Base-by-base conservation (phyloP, 257 asterid species). In the Solanum habrochaites region DNA sequence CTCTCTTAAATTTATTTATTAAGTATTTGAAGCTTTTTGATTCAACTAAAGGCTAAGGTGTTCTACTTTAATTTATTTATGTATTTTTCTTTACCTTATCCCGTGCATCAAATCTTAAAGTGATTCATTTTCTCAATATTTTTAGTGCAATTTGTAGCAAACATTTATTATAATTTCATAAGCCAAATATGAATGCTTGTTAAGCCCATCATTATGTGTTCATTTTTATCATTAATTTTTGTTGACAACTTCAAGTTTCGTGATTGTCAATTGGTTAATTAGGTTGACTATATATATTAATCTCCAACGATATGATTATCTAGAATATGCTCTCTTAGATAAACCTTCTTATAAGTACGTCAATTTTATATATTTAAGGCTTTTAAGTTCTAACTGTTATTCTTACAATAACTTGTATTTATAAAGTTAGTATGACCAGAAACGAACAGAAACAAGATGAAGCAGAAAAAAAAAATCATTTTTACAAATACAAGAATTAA, bases 71-170 rank as follows among this genome's bases (percentile, higher is more conserved):
- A n/a, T 64, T 64, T 64, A 3, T 49, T 40, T 45, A 21, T 29
- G 60, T 72, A 86, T 80, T 80, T 72, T 82, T 80, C 27, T 40
- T 85, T 47, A 47, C 27, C 29, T 80, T 80, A 80, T 80, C 29
- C 42, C 43, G 74, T 58, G 88, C 23, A 89, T 86, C 90, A 87
- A 87, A 91, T 90, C 93, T 89, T 31, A 5, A 52, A 35, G 7
- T 39, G 23, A 80, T 49, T 80, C 85, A 49, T 47, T 32, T 27
- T 80, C 4, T 80, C 42, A 80, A 27, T 27, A 45, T 27, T 78
- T 45, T 29, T 8, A 45, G 42, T 80, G 29, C 85, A 47, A 80
- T 29, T 47, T 80, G 85, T 29, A 45, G 69, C 45, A 29, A 80
- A 29, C 43, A 27, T 37, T 29, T 47, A 80, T 9, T 80, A 18